These are phyloP conservation scores for Trametes punicea DNA, from an alignment of 768 basidiomycete species.

Conservation along the genomic window DNA sequence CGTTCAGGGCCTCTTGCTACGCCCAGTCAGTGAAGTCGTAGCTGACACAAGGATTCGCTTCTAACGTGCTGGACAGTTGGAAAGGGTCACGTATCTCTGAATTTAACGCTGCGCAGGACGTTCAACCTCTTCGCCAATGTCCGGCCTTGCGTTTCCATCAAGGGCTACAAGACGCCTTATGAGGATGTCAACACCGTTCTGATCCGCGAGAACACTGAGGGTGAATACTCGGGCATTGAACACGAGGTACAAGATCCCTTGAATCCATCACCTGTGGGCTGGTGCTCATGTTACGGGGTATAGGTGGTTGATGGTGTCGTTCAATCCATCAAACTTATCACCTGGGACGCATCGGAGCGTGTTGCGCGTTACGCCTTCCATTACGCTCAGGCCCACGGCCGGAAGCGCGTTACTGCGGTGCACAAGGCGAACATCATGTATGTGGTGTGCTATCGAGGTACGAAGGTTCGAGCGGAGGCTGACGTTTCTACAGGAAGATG, in stretches of 20 bases:
- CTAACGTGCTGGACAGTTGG: constrained; percentile 60
- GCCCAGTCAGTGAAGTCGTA: constrained; percentile 64
- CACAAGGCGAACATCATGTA: constrained; percentile 99
- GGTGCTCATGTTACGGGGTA: too few relatives aligned
- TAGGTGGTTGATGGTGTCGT: constrained; percentile 96
- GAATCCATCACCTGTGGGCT: background rate
- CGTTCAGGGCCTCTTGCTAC: constrained; percentile 91
- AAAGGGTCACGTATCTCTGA: constrained; percentile 97
- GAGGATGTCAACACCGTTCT: constrained; percentile 97
- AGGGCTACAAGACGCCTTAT: constrained; percentile 97
- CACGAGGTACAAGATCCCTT: constrained; percentile 75
- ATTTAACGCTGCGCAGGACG: constrained; percentile 93
- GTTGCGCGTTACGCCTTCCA: constrained; percentile 98
- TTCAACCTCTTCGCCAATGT: constrained; percentile 99
- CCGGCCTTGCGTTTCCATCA: constrained; percentile 91
- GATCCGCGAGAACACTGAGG: constrained; percentile 99
- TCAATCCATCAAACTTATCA: constrained; percentile 99
- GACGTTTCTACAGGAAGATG: constrained; percentile 76
- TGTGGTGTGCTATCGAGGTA: constrained; percentile 26
- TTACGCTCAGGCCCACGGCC: constrained; percentile 85
- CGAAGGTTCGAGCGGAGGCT: background rate
- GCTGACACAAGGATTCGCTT: background rate
- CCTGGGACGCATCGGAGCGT: constrained; percentile 97
- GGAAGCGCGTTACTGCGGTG: constrained; percentile 94
- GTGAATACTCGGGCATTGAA: constrained; percentile 99